These are phyloP conservation scores for Solanum gracilifrons DNA, from an alignment of 257 asterid species.

Conservation along the genomic window DNA sequence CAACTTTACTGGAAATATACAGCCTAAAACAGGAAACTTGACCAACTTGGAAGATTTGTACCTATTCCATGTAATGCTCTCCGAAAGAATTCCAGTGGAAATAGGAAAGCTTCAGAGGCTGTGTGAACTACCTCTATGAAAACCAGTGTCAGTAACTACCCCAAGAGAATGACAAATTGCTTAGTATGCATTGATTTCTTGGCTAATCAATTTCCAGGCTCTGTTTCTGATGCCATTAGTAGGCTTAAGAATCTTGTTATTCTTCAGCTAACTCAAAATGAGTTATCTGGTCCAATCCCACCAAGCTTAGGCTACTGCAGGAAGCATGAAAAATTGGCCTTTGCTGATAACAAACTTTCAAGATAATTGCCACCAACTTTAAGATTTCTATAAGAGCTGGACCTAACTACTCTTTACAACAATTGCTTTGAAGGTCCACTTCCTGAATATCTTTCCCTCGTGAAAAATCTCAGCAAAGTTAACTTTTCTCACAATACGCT, in stretches of 20 bases:
- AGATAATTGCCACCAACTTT: constrained; percentile 66
- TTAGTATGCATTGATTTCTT: constrained; percentile 59
- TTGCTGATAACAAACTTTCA: constrained; percentile 74
- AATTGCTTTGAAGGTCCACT: constrained; percentile 66
- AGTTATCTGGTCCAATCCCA: constrained; percentile 55
- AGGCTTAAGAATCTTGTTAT: constrained; percentile 53
- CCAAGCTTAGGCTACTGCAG: constrained; percentile 68
- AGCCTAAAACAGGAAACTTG: constrained; percentile 47
- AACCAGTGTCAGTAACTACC: constrained; percentile 64
- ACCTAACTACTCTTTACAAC: constrained; percentile 62
- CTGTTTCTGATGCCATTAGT: constrained; percentile 57
- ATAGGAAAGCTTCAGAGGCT: constrained; percentile 56
- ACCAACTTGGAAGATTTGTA: constrained; percentile 34
- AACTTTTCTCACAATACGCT: constrained; percentile 65
- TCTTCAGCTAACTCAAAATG: constrained; percentile 67
- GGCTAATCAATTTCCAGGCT: constrained; percentile 58
- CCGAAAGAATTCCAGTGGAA: constrained; percentile 46
- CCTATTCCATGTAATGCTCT: constrained; percentile 59
- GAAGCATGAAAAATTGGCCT: constrained; percentile 49
- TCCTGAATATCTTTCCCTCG: constrained; percentile 56
- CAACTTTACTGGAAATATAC: constrained; percentile 55
- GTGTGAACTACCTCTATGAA: constrained; percentile 42
- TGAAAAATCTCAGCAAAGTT: constrained; percentile 52
- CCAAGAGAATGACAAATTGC: constrained; percentile 70
- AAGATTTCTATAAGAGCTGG: constrained; percentile 44